phyloP scores from a whole-genome alignment of 31 red algal species.

The Bonnemaisonia californica region DNA sequence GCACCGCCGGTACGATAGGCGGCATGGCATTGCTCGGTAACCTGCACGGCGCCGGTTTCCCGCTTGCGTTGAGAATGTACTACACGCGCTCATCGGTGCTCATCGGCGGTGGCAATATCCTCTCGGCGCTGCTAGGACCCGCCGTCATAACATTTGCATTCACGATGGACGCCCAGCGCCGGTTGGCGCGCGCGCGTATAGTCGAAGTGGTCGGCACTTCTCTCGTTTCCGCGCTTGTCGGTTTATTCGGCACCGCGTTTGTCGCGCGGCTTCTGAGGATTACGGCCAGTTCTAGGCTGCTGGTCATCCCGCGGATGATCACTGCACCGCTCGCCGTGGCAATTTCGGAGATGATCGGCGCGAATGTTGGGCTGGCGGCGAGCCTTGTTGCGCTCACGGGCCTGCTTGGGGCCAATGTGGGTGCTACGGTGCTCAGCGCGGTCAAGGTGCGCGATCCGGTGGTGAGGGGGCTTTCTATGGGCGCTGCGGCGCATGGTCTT shows the following conservation, averaged over 20 bases:
- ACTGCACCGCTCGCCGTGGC: constrained; percentile 94
- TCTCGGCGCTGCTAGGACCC: constrained; percentile 86
- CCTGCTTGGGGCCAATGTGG: constrained; percentile 89
- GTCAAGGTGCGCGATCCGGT: constrained; percentile 66
- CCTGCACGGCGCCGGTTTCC: constrained; percentile 44
- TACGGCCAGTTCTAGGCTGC: constrained; percentile 40
- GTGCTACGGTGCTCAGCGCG: constrained; percentile 39
- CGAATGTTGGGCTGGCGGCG: constrained; percentile 75
- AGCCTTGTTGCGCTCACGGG: constrained; percentile 94
- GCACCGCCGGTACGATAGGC: constrained; percentile 71
- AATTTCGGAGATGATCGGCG: constrained; percentile 79
- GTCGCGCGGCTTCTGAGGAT: constrained; percentile 63
- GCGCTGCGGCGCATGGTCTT: constrained; percentile 83
- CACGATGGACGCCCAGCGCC: constrained; percentile 82
- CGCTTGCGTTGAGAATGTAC: constrained; percentile 47
- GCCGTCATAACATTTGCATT: constrained; percentile 98
- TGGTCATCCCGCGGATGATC: constrained; percentile 83
- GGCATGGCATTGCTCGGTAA: constrained; percentile 56
- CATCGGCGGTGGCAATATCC: constrained; percentile 78
- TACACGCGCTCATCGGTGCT: constrained; percentile 23
- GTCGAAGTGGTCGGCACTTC: constrained; percentile 75
- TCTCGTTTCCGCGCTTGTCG: constrained; percentile 54
- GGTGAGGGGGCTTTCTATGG: constrained; percentile 69
- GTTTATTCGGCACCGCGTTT: constrained; percentile 87
- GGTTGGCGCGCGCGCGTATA: constrained; percentile 41